Base-by-base conservation (phyloP, 2,329 filamentous ascomycete genomes). In the Knufia petricola region DNA sequence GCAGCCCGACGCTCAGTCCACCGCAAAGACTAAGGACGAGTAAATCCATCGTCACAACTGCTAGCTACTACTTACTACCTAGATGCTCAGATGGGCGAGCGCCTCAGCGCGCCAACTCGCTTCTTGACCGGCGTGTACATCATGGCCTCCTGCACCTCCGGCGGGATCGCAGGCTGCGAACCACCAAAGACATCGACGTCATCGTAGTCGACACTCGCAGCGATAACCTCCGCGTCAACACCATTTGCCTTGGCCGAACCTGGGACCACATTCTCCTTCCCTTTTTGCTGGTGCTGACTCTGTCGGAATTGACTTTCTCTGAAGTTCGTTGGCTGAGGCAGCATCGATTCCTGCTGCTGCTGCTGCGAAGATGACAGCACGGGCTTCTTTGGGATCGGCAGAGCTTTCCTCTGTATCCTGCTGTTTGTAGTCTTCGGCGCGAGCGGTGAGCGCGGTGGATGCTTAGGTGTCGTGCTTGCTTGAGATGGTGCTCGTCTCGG, bases 131-230 rank as follows among this genome's bases (percentile, higher is more conserved):
- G 56, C 42, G 54, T 58, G 15, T 53, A 48, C 52, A 57, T 56
- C 54, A 59, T 56, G 13, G 43, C 50, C 49, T 59, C 56, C 50
- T 59, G 56, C 38, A 56, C 49, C 20, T 56, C 56, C 3, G 56
- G 56, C 36, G 56, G 44, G 26, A 59, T 57, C 3, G 56, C 56
- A 13, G 56, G 50, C 26, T 48, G 31, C 20, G 24, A 17, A 10
- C 37, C 46, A 15, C 8, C 46, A 36, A 48, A 43, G 4, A 41
- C 46, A 48, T 32, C 38, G 12, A 38, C 42, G 39, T 12, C 17
- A 19, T 15, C 15, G n/a, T 21, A n/a, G 12, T 24, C 13, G 19
- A 20, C 45, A 21, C 28, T 24, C 12, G 19, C n/a, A 17, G 15
- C 24, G 2, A 7, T 31, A 2, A 39, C 20, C 13, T 40, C 45